Base-by-base conservation (phyloP, 2,329 filamentous ascomycete species). In the Colletotrichum coccodes region DNA sequence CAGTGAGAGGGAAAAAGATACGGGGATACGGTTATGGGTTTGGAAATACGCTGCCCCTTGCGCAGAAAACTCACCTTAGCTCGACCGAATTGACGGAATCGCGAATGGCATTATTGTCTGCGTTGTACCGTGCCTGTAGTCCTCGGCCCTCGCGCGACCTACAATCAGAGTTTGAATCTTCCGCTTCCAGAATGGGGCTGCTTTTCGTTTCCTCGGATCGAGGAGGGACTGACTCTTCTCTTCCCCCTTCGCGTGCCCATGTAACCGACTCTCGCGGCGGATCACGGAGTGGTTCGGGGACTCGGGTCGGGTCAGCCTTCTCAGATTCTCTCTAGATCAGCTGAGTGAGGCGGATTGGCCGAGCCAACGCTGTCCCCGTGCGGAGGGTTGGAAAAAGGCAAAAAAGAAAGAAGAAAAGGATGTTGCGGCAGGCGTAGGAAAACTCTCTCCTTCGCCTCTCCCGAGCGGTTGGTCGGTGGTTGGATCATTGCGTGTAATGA, bases 151-250 rank as follows among this genome's bases (percentile, higher is more conserved):
- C 42, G 60, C 59, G 40, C 65, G 60, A 68, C 65, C 53, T 54
- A 32, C 60, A 23, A 5, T 38, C 40, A 64, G 46, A 59, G 53
- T 64, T 59, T 53, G 21, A 42, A 47, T 40, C 44, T 34, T 34
- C n/a, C 58, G 46, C 61, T 68, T 68, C 60, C 65, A 68, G 60
- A 68, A 68, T 30, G 47, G 54, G n/a, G 2, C 6, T 14, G 7
- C 9, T 32, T 23, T 11, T 7, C 18, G 26, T 40, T 50, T 59
- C 54, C 53, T 68, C 32, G 38, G 53, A 60, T 28, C 30, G 57
- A 38, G 14, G 36, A 54, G 21, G 32, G 40, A 46, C 63, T 66
- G 63, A 34, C 58, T 64, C 60, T 58, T 40, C 12, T 30, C 34
- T 53, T 47, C 32, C 14, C 8, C 21, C 16, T 57, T 32, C 32